These are phyloP conservation scores for Cercospora zeae-maydis DNA, from an alignment of 2,329 filamentous ascomycete genomes.

Conservation along the genomic window DNA sequence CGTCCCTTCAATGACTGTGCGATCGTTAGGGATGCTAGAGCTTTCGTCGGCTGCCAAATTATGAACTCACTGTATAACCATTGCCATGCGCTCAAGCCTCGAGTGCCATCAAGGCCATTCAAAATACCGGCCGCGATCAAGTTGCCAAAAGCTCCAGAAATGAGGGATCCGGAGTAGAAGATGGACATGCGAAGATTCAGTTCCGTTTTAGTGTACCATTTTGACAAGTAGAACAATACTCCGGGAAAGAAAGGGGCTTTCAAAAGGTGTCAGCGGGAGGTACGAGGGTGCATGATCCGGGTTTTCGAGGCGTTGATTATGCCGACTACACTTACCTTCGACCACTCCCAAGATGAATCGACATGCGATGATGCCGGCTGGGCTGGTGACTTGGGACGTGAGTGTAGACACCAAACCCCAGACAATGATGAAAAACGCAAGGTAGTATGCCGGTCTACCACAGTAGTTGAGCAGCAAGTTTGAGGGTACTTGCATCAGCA, in stretches of 20 bases:
- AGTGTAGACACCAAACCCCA: slow-evolving; percentile 67
- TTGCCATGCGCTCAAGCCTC: slow-evolving; percentile 58
- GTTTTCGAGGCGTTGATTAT: no score
- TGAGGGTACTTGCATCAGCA: slow-evolving; percentile 49
- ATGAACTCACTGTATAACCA: slow-evolving; percentile 20
- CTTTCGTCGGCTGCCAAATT: no score
- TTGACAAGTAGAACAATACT: slow-evolving; percentile 57
- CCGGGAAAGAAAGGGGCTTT: slow-evolving; percentile 48
- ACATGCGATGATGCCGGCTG: slow-evolving; percentile 32
- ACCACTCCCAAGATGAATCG: slow-evolving; percentile 64
- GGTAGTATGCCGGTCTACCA: slow-evolving; percentile 57
- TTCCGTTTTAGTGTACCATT: slow-evolving; percentile 69
- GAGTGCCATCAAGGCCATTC: slow-evolving; percentile 57
- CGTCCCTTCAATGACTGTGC: slow-evolving; percentile 40
- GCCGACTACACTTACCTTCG: slow-evolving; percentile 16
- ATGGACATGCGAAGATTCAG: slow-evolving; percentile 62
- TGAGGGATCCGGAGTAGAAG: slow-evolving; percentile 64
- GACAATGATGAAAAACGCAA: slow-evolving; percentile 71
- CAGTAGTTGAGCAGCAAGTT: slow-evolving; percentile 72
- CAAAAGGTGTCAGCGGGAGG: no score
- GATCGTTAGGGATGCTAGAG: slow-evolving; percentile 29
- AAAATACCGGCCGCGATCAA: slow-evolving; percentile 60
- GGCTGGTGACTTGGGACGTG: slow-evolving; percentile 31
- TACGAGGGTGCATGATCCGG: no score
- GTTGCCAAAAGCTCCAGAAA: slow-evolving; percentile 70